Percentiles rank a stretch among this genome's conserved stretches.
These are phyloP conservation scores for Daldinia concentrica DNA, from an alignment of 495 filamentous ascomycete species.

Conservation along the genomic window DNA sequence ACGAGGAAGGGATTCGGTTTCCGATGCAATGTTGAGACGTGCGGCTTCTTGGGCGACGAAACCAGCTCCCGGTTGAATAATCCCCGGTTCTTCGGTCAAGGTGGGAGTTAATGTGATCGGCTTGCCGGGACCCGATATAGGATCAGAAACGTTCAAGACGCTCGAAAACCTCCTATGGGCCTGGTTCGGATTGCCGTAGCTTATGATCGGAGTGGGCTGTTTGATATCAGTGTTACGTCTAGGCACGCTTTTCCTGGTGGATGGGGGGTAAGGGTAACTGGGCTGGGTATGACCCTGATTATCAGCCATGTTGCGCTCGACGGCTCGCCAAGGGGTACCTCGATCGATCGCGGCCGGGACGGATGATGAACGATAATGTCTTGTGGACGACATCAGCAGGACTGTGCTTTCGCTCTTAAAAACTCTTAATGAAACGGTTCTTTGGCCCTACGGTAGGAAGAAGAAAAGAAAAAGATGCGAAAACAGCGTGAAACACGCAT, in stretches of 20 bases:
- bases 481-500: constrained; percentile 41
- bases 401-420: constrained; percentile 15
- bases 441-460: constrained; percentile 14
- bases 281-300: constrained; percentile 33
- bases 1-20: constrained; percentile 12
- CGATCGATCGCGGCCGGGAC: constrained; percentile 40
- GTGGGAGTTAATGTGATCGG: constrained; percentile 1
- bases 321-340: constrained; percentile 27
- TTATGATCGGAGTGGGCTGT: constrained; percentile 18
- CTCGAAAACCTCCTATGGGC: constrained; percentile 33
- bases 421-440: constrained; percentile 28
- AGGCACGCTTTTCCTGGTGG: constrained; percentile 34
- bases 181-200: constrained; percentile 32
- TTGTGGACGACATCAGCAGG: constrained; percentile 36
- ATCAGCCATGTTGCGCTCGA: constrained; percentile 43
- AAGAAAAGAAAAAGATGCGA: constrained; percentile 11
- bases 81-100: constrained; percentile 17
- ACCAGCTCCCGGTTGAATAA: constrained; percentile 9
- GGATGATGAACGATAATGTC: constrained; percentile 37
- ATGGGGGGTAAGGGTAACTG: constrained; percentile 32
- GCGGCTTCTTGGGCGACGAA: constrained; percentile 5
- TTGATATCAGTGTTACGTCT: constrained; percentile 35
- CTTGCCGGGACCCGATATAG: constrained; percentile 2
- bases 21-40: constrained; percentile 15
- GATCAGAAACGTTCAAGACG: constrained; percentile 24